A percentile compares a stretch with the other conserved stretches of the same genome.
Conservation (phyloP, 202 grass and related monocot genomes). For the Cymbopogon flexuosus region DNA sequence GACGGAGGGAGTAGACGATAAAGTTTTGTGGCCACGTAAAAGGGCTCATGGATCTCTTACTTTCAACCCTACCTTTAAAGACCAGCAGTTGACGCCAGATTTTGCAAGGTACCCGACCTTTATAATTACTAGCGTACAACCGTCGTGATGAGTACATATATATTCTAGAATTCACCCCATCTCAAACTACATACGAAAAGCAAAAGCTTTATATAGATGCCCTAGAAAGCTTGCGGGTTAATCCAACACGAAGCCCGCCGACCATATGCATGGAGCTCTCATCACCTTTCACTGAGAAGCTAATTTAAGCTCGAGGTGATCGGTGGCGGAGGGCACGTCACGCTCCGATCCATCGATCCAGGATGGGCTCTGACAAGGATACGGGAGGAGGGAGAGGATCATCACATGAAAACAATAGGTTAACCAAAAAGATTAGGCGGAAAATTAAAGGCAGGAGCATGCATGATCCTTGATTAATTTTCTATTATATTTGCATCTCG, state of each 20-base stretch:
- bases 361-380: constrained; percentile 5
- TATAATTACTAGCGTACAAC: not conserved
- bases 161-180: constrained; percentile 9
- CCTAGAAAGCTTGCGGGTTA: not conserved
- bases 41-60: not conserved
- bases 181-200: not conserved
- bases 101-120: not conserved
- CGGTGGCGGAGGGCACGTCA: not conserved
- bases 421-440: not conserved
- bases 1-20: too few relatives aligned
- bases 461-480: not conserved
- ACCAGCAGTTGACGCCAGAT: not conserved
- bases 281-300: not conserved
- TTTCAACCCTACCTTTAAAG: not conserved
- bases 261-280: not conserved
- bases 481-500: not conserved
- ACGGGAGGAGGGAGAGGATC: not conserved
- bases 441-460: not conserved
- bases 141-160: not conserved
- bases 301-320: not conserved
- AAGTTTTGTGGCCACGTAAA: not conserved
- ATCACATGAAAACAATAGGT: not conserved
- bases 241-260: not conserved
- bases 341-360: not conserved
- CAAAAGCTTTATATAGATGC: not conserved